phyloP scores from a whole-genome alignment of 306 rosid genomes.

The Geum urbanum region DNA sequence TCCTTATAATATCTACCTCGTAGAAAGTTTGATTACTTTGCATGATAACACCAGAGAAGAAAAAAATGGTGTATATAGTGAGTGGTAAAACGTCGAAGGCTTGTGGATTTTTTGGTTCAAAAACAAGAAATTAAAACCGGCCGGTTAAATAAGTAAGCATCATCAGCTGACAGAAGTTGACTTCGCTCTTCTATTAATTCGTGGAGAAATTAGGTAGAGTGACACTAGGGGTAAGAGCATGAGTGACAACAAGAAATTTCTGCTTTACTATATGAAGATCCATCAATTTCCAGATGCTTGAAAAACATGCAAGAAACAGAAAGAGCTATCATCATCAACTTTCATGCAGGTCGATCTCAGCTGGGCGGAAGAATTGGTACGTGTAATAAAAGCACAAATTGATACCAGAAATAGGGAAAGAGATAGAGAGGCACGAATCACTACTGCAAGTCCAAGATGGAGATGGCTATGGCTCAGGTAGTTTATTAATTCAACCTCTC shows the following conservation, averaged over 20 bases:
- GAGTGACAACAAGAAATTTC: not conserved
- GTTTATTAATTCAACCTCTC: not conserved
- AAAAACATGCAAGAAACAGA: not conserved
- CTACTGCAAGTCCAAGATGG: conserved; percentile 17
- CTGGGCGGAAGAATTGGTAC: conserved; percentile 19
- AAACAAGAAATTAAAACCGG: not conserved
- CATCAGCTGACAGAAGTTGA: conserved; percentile 6
- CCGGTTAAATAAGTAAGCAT: not conserved
- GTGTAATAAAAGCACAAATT: conserved; percentile 21
- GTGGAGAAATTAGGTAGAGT: not conserved
- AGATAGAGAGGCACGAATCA: not conserved
- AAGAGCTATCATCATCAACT: not conserved
- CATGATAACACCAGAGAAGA: too few species aligned
- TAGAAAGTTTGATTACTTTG: too few species aligned
- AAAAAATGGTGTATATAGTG: not conserved
- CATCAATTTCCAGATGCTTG: not conserved
- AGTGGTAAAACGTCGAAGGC: not conserved
- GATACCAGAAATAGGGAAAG: conserved; percentile 1
- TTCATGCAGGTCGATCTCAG: conserved; percentile 1
- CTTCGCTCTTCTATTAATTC: not conserved
- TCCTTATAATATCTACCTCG: not conserved
- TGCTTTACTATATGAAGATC: not conserved
- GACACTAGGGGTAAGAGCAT: not conserved
- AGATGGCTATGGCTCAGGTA: conserved; percentile 1
- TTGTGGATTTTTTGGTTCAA: not conserved